These are phyloP conservation scores for Bretschneidera sinensis DNA, from an alignment of 345 rosid genomes.

Conservation along the genomic window DNA sequence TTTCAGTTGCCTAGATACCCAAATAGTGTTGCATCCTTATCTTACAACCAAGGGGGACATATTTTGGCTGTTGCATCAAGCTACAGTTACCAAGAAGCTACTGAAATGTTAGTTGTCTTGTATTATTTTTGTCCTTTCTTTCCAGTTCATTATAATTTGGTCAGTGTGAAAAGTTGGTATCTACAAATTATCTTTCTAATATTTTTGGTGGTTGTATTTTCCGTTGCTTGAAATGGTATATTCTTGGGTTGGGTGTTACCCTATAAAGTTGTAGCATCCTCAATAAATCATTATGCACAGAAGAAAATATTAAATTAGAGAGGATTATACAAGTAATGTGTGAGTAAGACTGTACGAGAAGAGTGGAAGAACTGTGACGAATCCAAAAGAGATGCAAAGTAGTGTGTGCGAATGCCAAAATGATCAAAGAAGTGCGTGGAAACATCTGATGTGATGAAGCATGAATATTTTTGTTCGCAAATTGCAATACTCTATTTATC, in stretches of 20 bases:
- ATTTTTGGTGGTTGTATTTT: not conserved
- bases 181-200: not conserved
- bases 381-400: no score
- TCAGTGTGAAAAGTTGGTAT: not conserved
- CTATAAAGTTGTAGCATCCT: no score
- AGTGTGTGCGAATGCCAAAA: not conserved
- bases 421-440: no score
- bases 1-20: conserved; percentile 51
- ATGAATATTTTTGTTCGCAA: no score
- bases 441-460: not conserved
- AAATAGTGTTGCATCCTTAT: conserved; percentile 60
- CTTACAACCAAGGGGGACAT: conserved; percentile 40
- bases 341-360: not conserved
- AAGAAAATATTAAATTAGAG: no score
- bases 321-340: not conserved
- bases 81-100: conserved; percentile 51
- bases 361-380: no score
- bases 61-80: conserved; percentile 67
- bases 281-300: not conserved
- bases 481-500: not conserved
- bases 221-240: no score
- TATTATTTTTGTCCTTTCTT: not conserved
- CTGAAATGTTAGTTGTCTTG: conserved; percentile 40
- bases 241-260: no score
- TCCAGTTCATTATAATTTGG: not conserved